Evolutionary conservation across 768 basidiomycete species (phyloP).

Genomic region (Pleurotus sapidus): DNA sequence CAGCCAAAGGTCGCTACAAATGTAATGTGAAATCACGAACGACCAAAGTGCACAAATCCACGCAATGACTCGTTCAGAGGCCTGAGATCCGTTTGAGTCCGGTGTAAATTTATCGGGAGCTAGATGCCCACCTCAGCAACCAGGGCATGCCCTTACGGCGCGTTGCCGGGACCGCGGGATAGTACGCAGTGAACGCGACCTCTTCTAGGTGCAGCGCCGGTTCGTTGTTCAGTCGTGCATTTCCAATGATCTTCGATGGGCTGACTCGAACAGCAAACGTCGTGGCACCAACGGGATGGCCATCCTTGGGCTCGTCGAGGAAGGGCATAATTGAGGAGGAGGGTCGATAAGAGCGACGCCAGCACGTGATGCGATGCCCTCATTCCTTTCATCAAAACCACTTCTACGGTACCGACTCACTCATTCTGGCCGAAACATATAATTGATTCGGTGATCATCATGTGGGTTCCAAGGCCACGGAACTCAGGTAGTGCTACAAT

Average conservation of each 20-base stretch:
- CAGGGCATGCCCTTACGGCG: slow-evolving; percentile 46
- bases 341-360: not conserved
- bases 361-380: too few relatives aligned
- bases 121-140: slow-evolving; percentile 48
- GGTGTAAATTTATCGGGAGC: not conserved
- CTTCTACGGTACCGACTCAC: too few relatives aligned
- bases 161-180: slow-evolving; percentile 40
- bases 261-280: slow-evolving; percentile 49
- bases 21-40: slow-evolving; percentile 21
- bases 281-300: slow-evolving; percentile 56
- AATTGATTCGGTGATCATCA: too few relatives aligned
- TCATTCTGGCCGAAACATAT: too few relatives aligned
- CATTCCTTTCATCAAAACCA: too few relatives aligned
- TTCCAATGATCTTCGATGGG: slow-evolving; percentile 32
- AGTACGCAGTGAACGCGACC: slow-evolving; percentile 62
- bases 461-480: too few relatives aligned
- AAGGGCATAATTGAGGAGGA: slow-evolving; percentile 32
- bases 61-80: slow-evolving; percentile 42
- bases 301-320: slow-evolving; percentile 40
- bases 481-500: too few relatives aligned
- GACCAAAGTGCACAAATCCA: slow-evolving; percentile 50
- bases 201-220: slow-evolving; percentile 57
- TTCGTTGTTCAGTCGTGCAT: slow-evolving; percentile 30
- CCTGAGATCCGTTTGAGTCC: slow-evolving; percentile 19
- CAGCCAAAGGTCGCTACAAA: not conserved